Conservation (phyloP, 1,139 yeast genomes). For the Lizanozyma gosingica region DNA sequence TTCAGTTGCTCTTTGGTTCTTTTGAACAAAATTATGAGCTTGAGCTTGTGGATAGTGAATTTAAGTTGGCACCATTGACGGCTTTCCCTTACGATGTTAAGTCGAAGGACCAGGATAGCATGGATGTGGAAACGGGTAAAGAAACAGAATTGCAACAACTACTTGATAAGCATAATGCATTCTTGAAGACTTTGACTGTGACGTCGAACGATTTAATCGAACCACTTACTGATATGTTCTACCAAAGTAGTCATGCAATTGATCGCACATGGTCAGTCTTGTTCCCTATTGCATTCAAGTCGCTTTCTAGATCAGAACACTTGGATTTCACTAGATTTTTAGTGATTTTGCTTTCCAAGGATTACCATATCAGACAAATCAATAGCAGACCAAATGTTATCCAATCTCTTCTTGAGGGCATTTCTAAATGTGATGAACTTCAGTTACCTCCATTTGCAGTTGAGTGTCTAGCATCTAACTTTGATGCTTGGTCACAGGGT, state of each 20-base stretch:
- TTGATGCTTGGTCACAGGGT: constrained; percentile 88
- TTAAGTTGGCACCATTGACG: constrained; percentile 46
- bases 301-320: constrained; percentile 71
- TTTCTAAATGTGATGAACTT: constrained; percentile 60
- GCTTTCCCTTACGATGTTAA: constrained; percentile 31
- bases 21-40: constrained; percentile 46
- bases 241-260: constrained; percentile 71
- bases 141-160: constrained; percentile 1
- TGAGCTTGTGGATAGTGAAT: constrained; percentile 37
- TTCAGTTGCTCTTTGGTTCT: constrained; percentile 77
- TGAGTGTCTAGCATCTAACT: constrained; percentile 80
- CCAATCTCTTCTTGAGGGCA: constrained; percentile 74
- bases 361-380: constrained; percentile 83
- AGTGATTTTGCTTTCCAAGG: constrained; percentile 75
- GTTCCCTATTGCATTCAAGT: constrained; percentile 71
- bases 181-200: constrained; percentile 39
- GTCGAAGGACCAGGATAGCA: constrained; percentile 10
- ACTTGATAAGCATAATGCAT: constrained; percentile 35
- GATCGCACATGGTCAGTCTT: constrained; percentile 79
- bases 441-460: constrained; percentile 93
- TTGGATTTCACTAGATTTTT: constrained; percentile 76
- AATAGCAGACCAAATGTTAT: constrained; percentile 84
- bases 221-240: constrained; percentile 76
- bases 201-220: constrained; percentile 52
- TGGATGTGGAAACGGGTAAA: constrained; percentile 16